Conservation (phyloP, 169 alveolate genomes). For the Plasmodium sp. region DNA sequence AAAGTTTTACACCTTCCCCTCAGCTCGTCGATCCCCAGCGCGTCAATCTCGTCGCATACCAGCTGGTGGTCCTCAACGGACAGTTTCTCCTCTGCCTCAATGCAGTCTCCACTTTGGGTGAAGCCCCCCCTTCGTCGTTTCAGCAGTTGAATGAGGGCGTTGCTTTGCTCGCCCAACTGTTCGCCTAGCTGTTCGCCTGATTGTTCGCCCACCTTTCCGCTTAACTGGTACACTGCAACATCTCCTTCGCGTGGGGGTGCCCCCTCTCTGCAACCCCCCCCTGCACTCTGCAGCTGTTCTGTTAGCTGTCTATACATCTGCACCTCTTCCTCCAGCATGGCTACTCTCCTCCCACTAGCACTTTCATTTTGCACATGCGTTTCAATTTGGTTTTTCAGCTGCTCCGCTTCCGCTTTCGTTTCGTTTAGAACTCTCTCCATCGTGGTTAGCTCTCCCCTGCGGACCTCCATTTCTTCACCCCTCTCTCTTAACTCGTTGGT, state of each 20-base stretch:
- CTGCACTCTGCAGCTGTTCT: background rate
- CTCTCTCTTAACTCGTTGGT: background rate
- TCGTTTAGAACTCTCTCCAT: background rate
- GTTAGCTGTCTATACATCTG: no score
- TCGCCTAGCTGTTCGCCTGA: no score
- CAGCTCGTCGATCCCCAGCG: background rate
- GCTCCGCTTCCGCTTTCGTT: background rate
- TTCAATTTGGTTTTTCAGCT: background rate
- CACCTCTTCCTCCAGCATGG: background rate
- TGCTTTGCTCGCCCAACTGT: background rate
- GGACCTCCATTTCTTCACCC: background rate
- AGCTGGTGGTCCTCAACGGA: background rate
- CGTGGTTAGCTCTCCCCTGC: conserved; percentile 8
- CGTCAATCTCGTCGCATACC: background rate
- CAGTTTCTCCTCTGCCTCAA: background rate
- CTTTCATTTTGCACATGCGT: background rate
- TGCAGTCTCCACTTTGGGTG: background rate
- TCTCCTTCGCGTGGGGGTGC: no score
- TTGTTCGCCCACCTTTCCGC: no score
- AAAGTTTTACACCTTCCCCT: background rate
- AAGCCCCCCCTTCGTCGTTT: background rate
- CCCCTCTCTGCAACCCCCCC: background rate
- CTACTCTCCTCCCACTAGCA: background rate
- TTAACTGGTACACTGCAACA: no score
- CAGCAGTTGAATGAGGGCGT: background rate